Base-by-base conservation (phyloP, 2,329 filamentous ascomycete genomes). In the Conoideocrella luteorostrata region DNA sequence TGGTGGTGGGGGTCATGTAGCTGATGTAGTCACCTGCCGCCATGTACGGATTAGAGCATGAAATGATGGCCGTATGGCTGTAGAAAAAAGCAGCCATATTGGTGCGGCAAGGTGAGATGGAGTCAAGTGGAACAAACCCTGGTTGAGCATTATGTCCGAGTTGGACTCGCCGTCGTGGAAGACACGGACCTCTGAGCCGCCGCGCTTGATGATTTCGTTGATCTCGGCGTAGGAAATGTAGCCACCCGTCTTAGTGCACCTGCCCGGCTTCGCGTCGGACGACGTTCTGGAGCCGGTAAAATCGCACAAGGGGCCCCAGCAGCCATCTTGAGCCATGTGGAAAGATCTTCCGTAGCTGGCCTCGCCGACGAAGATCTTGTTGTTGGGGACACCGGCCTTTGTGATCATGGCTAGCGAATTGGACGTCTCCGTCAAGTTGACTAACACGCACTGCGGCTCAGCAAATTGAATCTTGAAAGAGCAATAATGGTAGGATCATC, bases 281-380 rank as follows among this genome's bases (percentile, higher is more conserved):
- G 48, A 13, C 7, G 7, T 37, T 15, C 13, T 40, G 12, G 11
- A 24, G 22, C 58, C 58, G 0, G 42, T 46, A 39, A 47, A 59
- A 1, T 34, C 36, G 39, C 56, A 60, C 32, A 26, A 42, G 12
- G 50, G 49, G 1, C 52, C 53, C 3, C 28, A 45, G 47, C 57
- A 62, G 13, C 48, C 44, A 0, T 45, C 13, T 3, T 50, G 15
- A 2, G 50, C 46, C 58, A 62, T 61, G 13, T 56, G 41, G 44
- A 63, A 63, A 2, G 47, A 50, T 2, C 58, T 47, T 0, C 57
- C 59, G 33, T 60, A 63, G 39, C 52, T 57, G 7, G 46, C 39
- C 1, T 60, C 43, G 2, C 56, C 59, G 1, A 61, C 52, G 1
- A 54, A 39, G 9, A 62, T 35, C 41, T 60, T 61, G 39, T 52